Percentiles rank a stretch among this genome's conserved stretches.
Conservation (phyloP, 495 filamentous ascomycete species). For the Stereocaulon alpinum region DNA sequence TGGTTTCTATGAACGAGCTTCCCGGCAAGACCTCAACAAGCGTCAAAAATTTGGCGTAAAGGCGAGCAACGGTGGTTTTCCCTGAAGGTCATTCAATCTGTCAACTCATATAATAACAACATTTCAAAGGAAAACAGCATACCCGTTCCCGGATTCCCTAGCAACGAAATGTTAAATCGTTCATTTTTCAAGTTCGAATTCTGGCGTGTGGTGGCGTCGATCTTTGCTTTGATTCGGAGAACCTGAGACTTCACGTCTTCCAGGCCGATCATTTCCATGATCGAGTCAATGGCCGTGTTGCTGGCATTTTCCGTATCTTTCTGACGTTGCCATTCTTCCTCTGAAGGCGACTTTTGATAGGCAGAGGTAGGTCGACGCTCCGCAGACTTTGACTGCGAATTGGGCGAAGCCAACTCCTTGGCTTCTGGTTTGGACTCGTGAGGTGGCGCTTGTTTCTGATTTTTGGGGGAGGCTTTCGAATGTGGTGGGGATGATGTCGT, state of each 20-base stretch:
- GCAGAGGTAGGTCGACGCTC: too few species aligned
- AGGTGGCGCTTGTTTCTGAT: not conserved
- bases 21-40: slow-evolving; percentile 49
- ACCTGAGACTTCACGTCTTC: slow-evolving; percentile 59
- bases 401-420: too few species aligned
- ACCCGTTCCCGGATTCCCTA: slow-evolving; percentile 79
- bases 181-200: slow-evolving; percentile 44
- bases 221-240: slow-evolving; percentile 53
- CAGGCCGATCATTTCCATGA: slow-evolving; percentile 66
- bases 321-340: slow-evolving; percentile 49
- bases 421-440: not conserved
- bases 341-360: not conserved
- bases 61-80: slow-evolving; percentile 73
- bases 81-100: slow-evolving; percentile 35
- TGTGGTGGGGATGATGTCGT: too few species aligned
- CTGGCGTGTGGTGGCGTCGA: slow-evolving; percentile 53
- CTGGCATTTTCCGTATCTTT: slow-evolving; percentile 40
- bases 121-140: slow-evolving; percentile 11
- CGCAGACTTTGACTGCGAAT: too few species aligned
- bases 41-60: slow-evolving; percentile 60
- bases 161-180: slow-evolving; percentile 51
- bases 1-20: slow-evolving; percentile 49
- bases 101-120: too few species aligned
- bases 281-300: slow-evolving; percentile 47
- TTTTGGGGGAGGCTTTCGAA: too few species aligned